Evolutionary conservation across 805 yeast genomes (phyloP), one percentile per base, ranked within the genome.

Genomic region (Yarrowia keelungensis): DNA sequence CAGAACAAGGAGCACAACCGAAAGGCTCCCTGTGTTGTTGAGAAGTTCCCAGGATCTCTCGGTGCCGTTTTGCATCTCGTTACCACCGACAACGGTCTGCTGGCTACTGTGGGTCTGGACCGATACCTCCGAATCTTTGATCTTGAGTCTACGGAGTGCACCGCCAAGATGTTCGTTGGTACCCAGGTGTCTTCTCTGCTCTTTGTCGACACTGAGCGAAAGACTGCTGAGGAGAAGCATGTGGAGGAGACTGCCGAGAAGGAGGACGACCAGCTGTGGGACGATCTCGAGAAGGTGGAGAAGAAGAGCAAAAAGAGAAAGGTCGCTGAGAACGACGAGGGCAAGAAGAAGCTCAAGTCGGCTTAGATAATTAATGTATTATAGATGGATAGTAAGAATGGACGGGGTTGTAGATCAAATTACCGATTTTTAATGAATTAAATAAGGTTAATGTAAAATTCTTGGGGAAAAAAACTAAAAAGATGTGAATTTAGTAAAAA

Each of bases 61-160:
- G 93, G 96, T 69, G 88, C 92, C 0, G 87, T 89, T 54, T 82
- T 81, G 69, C 79, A 84, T 2, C 58, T 79, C n/a, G 69, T 72
- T 47, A 50, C 75, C n/a, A 65, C 61, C 35, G 61, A 50, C 70
- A 11, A 80, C 5, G 81, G 82, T 10, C 75, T 89, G 38, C 74
- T 93, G 8, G 87, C 87, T 2, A 82, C 91, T 19, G 98, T 97
- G 53, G 97, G 97, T 0, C 83, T 93, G 26, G 99, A 95, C 75
- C 83, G 97, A 74, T 94, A 92, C 74, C 82, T 91, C 36, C 84
- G 97, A 69, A 91, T 90, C 3, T 94, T 85, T 77, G 89, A 92
- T 70, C 75, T 87, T 5, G 79, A 79, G 1, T 78, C 87, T 0
- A 82, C 96, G 65, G 84, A 85, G 53, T 80, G 86, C 61, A 78